Percentiles rank a stretch among this genome's conserved stretches.
phyloP scores from a whole-genome alignment of 1,284 basidiomycete species.

The Peniophora sp. region DNA sequence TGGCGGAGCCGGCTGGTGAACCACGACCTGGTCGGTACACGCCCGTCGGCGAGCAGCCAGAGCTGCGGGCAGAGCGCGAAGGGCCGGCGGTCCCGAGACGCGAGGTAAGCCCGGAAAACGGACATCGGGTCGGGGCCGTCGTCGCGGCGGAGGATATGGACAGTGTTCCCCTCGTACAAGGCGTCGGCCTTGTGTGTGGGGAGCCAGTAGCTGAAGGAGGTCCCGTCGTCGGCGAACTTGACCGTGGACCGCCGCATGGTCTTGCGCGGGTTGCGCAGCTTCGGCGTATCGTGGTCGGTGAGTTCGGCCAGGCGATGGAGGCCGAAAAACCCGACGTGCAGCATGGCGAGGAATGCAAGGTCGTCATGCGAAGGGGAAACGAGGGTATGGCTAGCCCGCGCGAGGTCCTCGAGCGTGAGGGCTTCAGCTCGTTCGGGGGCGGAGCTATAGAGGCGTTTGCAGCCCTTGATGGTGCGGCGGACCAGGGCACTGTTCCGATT shows the following conservation, averaged over 20 bases:
- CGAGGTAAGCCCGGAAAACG: conserved; percentile 14
- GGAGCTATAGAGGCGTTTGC: conserved; percentile 10
- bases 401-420: conserved; percentile 14
- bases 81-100: conserved; percentile 15
- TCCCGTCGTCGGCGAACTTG: neutral
- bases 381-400: neutral
- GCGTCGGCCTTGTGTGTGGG: conserved; percentile 24
- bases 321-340: conserved; percentile 21
- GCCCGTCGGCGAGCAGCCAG: conserved; percentile 10
- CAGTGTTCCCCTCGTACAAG: conserved; percentile 18
- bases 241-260: conserved; percentile 11
- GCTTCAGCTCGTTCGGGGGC: conserved; percentile 19
- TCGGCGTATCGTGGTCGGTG: conserved; percentile 11
- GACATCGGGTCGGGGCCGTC: conserved; percentile 7
- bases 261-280: conserved; percentile 15
- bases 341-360: conserved; percentile 18
- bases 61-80: conserved; percentile 13
- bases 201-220: conserved; percentile 16
- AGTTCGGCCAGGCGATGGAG: conserved; percentile 25
- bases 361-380: conserved; percentile 18
- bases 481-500: conserved; percentile 20
- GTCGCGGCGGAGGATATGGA: conserved; percentile 11
- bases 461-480: conserved; percentile 22
- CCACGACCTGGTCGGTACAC: conserved; percentile 19
- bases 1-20: conserved; percentile 11